These are phyloP conservation scores for Tillandsia fasciculata DNA, from an alignment of 176 grass and related monocot species.

Conservation along the genomic window DNA sequence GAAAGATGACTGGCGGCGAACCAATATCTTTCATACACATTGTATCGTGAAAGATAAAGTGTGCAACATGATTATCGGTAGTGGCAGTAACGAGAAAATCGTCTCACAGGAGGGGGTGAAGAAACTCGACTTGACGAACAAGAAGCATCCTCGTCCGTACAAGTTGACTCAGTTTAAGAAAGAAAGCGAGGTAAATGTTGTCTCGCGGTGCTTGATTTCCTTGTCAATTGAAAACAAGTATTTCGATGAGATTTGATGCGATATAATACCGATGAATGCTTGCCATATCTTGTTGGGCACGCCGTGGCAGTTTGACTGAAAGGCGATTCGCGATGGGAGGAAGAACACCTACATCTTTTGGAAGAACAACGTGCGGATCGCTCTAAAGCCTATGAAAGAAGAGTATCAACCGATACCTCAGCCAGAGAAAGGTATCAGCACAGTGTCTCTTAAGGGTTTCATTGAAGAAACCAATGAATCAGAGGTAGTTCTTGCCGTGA, in stretches of 20 bases:
- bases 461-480: background rate
- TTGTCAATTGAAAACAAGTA: background rate
- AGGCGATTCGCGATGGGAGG: background rate
- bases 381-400: background rate
- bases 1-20: too few species aligned
- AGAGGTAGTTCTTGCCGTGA: background rate
- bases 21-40: too few species aligned
- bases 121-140: background rate
- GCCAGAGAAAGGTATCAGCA: background rate
- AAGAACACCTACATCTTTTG: background rate
- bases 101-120: too few species aligned
- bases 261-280: background rate
- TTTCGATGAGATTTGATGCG: background rate
- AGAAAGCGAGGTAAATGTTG: background rate
- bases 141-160: background rate
- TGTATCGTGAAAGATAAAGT: too few species aligned
- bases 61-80: too few species aligned
- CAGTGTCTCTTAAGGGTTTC: too few species aligned
- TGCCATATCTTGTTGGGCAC: background rate
- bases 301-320: background rate
- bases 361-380: background rate
- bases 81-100: too few species aligned
- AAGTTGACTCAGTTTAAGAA: background rate
- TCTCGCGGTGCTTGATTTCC: background rate
- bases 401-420: background rate